These are phyloP conservation scores for Piedraia hortae DNA, from an alignment of 2,329 filamentous ascomycete species.

Conservation along the genomic window DNA sequence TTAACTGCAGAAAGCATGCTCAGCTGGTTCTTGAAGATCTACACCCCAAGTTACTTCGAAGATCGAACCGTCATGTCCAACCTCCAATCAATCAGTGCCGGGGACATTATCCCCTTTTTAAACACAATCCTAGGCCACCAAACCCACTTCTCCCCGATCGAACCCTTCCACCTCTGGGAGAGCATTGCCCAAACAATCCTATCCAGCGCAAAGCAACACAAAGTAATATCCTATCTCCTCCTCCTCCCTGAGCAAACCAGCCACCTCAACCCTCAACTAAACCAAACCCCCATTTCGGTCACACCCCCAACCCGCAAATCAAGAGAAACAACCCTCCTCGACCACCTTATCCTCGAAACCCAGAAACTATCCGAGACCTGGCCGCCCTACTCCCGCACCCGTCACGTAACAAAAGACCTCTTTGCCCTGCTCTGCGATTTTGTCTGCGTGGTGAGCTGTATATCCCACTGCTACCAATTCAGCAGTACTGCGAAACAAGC, in stretches of 20 bases:
- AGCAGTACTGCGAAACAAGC: conserved; percentile 7
- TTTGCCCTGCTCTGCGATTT: conserved; percentile 7
- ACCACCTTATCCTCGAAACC: conserved; percentile 6
- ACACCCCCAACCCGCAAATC: conserved; percentile 1
- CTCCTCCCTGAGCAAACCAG: conserved; percentile 7
- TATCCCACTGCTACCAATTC: conserved; percentile 7
- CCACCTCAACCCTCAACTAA: conserved; percentile 2
- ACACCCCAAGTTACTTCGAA: conserved; percentile 36
- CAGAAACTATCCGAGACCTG: conserved; percentile 2
- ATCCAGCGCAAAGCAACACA: conserved; percentile 14
- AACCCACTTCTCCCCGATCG: conserved; percentile 6
- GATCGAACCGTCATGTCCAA: conserved; percentile 41
- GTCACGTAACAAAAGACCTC: conserved; percentile 5
- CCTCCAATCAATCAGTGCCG: conserved; percentile 33
- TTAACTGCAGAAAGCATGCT: conserved; percentile 43
- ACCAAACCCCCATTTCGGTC: background rate
- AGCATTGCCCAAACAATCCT: conserved; percentile 19
- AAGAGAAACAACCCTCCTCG: conserved; percentile 6
- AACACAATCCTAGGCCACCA: conserved; percentile 35
- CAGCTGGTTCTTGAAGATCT: conserved; percentile 56
- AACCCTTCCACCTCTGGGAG: conserved; percentile 14
- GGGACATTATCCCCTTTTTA: conserved; percentile 42
- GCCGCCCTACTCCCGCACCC: conserved; percentile 1
- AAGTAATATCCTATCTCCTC: conserved; percentile 24
- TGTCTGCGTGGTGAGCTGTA: conserved; percentile 7